Conservation (phyloP, 2,329 filamentous ascomycete genomes). For the Penicillium sp. region DNA sequence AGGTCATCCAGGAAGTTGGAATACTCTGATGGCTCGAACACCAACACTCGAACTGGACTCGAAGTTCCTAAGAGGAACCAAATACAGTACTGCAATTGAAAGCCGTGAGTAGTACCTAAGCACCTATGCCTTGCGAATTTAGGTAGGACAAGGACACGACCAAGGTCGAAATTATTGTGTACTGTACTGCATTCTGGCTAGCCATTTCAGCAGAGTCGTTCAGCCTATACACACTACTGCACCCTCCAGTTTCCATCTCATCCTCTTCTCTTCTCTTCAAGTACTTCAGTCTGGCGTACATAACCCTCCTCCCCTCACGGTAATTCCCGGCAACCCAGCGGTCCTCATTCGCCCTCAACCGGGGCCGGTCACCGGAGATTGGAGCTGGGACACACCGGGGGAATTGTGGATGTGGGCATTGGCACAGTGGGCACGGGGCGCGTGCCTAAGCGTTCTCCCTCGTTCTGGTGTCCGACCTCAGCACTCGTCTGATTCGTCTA, state of each 20-base stretch:
- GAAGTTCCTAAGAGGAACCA: background rate
- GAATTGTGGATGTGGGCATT: background rate
- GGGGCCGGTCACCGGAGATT: slow-evolving; percentile 27
- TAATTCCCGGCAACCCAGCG: slow-evolving; percentile 24
- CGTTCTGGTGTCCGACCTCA: background rate
- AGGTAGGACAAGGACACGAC: background rate
- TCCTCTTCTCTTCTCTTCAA: background rate
- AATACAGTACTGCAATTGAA: background rate
- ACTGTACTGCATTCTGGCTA: background rate
- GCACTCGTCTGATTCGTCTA: background rate
- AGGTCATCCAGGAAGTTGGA: background rate
- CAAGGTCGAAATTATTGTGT: background rate
- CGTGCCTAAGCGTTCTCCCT: slow-evolving; percentile 16
- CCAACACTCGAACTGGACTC: background rate
- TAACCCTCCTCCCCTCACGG: slow-evolving; percentile 9
- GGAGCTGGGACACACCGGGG: slow-evolving; percentile 9
- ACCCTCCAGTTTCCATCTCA: background rate
- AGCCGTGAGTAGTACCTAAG: background rate
- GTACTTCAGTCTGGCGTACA: background rate
- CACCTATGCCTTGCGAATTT: background rate
- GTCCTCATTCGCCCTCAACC: slow-evolving; percentile 15
- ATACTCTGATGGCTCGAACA: background rate
- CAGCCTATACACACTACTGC: background rate
- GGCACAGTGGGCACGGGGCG: slow-evolving; percentile 7
- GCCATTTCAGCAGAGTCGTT: background rate